Conservation (phyloP, 169 alveolate species). For the Eimeria sp. region DNA sequence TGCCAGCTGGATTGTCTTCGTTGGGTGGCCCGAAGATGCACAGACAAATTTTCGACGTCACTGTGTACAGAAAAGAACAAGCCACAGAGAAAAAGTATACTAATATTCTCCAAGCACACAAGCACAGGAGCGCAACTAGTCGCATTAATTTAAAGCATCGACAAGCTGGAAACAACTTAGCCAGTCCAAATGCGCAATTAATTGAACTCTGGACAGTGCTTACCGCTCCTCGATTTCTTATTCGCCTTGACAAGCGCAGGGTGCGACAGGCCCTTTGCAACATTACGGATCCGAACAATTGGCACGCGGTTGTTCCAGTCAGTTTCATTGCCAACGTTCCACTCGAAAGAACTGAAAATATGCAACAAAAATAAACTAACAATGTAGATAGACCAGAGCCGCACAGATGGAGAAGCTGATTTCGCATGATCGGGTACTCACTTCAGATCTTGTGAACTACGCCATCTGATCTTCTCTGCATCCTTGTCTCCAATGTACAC, state of each 20-base stretch:
- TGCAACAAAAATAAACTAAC: neutral
- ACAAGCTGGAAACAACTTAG: neutral
- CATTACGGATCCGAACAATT: slow-evolving; percentile 93
- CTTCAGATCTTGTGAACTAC: slow-evolving; percentile 85
- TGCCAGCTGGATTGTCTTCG: slow-evolving; percentile 95
- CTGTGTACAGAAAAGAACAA: slow-evolving; percentile 57
- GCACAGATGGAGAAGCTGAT: neutral
- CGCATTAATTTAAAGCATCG: neutral
- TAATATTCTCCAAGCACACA: neutral
- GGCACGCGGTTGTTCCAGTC: slow-evolving; percentile 92
- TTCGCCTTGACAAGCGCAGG: slow-evolving; percentile 92
- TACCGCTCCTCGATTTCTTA: slow-evolving; percentile 91
- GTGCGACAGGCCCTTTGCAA: slow-evolving; percentile 93
- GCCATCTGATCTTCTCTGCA: slow-evolving; percentile 81
- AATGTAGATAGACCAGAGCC: neutral
- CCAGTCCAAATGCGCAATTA: neutral
- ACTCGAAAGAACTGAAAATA: slow-evolving; percentile 90
- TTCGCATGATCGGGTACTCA: neutral
- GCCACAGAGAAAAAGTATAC: neutral
- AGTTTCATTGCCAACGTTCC: slow-evolving; percentile 92
- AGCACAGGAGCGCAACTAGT: neutral
- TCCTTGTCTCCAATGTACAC: slow-evolving; percentile 83
- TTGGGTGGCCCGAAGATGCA: slow-evolving; percentile 94
- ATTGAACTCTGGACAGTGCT: neutral
- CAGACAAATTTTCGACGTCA: slow-evolving; percentile 90